A percentile compares a stretch with the other conserved stretches of the same genome.
Conservation (phyloP, 306 rosid genomes). For the Gastrolobium bilobum region DNA sequence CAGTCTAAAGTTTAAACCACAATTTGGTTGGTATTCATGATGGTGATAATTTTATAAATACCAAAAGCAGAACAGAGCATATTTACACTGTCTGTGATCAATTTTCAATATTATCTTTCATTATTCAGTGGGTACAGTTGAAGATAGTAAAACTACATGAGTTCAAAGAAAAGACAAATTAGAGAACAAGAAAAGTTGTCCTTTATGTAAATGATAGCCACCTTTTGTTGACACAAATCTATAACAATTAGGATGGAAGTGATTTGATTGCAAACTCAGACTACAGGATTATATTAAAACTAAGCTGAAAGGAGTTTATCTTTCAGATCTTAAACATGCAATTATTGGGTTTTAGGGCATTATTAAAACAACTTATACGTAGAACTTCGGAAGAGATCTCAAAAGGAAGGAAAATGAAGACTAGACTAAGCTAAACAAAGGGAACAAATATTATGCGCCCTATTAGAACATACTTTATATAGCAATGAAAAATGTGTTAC, state of each 20-base stretch:
- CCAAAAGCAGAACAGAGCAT: not conserved
- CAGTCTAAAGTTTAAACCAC: slow-evolving; percentile 4
- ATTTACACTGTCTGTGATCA: not conserved
- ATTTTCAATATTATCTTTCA: not conserved
- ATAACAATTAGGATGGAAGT: slow-evolving; percentile 1
- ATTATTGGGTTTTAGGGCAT: not conserved
- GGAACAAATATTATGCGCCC: not conserved
- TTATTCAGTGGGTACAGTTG: not conserved
- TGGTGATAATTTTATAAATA: not conserved
- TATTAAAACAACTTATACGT: not conserved
- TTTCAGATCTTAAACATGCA: slow-evolving; percentile 2
- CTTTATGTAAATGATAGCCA: not conserved
- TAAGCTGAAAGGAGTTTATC: not conserved
- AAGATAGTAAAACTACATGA: not conserved
- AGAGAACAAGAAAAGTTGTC: not conserved
- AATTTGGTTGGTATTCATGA: not conserved
- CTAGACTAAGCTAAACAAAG: not conserved
- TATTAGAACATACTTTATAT: not conserved
- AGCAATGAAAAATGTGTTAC: not conserved
- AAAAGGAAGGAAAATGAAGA: not conserved
- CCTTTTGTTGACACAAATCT: not conserved
- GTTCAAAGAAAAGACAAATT: not conserved
- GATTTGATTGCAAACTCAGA: not conserved
- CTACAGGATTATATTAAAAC: slow-evolving; percentile 7
- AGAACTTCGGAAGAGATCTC: not conserved